These are phyloP conservation scores for Colletotrichum kahawae DNA, from an alignment of 2,329 filamentous ascomycete genomes.

Conservation along the genomic window DNA sequence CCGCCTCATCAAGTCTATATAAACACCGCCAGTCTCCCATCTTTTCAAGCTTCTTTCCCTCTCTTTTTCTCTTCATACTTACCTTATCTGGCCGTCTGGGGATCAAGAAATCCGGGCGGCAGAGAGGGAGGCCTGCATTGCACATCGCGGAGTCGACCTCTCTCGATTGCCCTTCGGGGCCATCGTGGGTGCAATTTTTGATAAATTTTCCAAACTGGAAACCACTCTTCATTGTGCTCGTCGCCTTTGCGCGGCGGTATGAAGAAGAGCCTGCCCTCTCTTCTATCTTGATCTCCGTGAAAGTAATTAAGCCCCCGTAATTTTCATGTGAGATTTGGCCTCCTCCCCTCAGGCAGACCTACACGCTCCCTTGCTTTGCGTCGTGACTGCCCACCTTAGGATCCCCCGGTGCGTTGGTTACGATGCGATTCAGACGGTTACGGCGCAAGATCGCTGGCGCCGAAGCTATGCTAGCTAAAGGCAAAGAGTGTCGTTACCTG, in stretches of 20 bases:
- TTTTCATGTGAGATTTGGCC: too few relatives aligned
- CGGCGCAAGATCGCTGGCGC: neutral
- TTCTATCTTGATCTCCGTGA: neutral
- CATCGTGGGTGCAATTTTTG: slow-evolving; percentile 26
- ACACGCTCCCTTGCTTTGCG: neutral
- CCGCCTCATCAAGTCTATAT: slow-evolving; percentile 31
- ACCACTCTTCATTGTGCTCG: slow-evolving; percentile 26
- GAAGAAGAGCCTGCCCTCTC: slow-evolving; percentile 20
- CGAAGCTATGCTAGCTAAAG: neutral
- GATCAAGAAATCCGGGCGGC: slow-evolving; percentile 48
- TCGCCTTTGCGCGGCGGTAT: slow-evolving; percentile 21
- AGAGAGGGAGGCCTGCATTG: slow-evolving; percentile 56
- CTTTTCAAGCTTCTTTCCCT: slow-evolving; percentile 19
- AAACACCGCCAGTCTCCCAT: slow-evolving; percentile 18
- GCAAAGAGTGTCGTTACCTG: neutral
- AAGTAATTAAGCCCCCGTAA: too few relatives aligned
- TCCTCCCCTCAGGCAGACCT: neutral
- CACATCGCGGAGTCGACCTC: slow-evolving; percentile 41
- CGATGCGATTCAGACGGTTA: rapidly evolving
- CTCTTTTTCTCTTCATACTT: slow-evolving; percentile 49
- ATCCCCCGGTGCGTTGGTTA: neutral
- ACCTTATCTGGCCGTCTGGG: slow-evolving; percentile 48
- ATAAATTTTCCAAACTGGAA: slow-evolving; percentile 4
- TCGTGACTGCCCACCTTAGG: neutral
- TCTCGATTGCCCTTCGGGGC: slow-evolving; percentile 26